A percentile compares a stretch with the other conserved stretches of the same genome.
These are phyloP conservation scores for Cystofilobasidium ferigula DNA, from an alignment of 768 basidiomycete genomes.

Conservation along the genomic window DNA sequence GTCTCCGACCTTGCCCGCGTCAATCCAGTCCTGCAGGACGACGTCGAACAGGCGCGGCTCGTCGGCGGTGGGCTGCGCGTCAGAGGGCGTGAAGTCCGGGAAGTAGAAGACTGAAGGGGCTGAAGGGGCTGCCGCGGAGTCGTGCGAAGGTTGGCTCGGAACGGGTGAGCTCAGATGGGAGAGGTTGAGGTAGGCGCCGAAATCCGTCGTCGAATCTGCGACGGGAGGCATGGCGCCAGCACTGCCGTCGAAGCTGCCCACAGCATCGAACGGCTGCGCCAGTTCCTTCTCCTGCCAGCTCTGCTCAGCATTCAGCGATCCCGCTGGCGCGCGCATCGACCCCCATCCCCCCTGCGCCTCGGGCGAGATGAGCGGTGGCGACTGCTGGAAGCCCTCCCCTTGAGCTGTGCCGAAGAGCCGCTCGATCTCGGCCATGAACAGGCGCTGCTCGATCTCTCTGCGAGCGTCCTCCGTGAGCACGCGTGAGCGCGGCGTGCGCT, in stretches of 20 bases:
- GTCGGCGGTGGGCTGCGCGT: background rate
- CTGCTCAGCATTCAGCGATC: too few relatives aligned
- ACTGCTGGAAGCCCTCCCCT: background rate
- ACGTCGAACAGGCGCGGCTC: background rate
- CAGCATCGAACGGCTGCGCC: too few relatives aligned
- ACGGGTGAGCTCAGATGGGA: too few relatives aligned
- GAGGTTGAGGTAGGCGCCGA: too few relatives aligned
- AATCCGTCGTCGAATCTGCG: too few relatives aligned
- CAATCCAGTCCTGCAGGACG: background rate
- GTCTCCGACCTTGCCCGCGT: background rate
- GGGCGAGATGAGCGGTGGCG: too few relatives aligned
- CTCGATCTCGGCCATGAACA: conserved; percentile 2
- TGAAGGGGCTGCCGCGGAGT: background rate
- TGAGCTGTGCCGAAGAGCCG: background rate
- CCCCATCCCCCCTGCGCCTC: too few relatives aligned
- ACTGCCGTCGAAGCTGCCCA: too few relatives aligned
- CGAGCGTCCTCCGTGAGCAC: background rate
- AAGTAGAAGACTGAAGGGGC: background rate
- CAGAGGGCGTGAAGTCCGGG: background rate
- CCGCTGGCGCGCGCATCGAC: too few relatives aligned
- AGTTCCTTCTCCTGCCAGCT: too few relatives aligned
- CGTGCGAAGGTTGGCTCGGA: too few relatives aligned
- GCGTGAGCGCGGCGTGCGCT: background rate
- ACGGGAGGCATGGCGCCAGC: too few relatives aligned
- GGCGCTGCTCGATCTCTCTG: background rate